Evolutionary conservation across 495 filamentous ascomycete genomes (phyloP).

Genomic region (Neurospora sp.): DNA sequence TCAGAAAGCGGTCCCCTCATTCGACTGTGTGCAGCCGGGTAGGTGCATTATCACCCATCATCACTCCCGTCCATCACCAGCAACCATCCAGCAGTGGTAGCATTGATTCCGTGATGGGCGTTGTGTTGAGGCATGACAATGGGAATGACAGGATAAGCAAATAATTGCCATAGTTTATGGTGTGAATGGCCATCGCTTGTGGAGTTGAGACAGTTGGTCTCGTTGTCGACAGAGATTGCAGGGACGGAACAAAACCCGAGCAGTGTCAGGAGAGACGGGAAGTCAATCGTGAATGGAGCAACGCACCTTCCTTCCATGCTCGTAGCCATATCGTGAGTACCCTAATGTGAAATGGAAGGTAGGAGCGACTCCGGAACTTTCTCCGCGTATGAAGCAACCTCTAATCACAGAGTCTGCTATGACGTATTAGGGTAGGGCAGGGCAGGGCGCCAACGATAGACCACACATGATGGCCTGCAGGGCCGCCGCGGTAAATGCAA

Average conservation of each 20-base stretch:
- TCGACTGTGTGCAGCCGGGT: not conserved
- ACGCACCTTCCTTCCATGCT: not conserved
- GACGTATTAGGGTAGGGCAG: not conserved
- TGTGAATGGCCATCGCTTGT: not conserved
- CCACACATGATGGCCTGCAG: too few relatives aligned
- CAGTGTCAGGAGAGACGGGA: not conserved
- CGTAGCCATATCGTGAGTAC: not conserved
- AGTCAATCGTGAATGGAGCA: not conserved
- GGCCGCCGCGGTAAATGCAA: not conserved
- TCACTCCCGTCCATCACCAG: not conserved
- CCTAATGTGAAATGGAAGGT: not conserved
- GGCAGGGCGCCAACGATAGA: not conserved
- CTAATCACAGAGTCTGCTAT: not conserved
- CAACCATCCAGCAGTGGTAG: not conserved
- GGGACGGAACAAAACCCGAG: not conserved
- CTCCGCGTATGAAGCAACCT: not conserved
- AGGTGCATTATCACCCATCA: not conserved
- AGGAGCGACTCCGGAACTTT: not conserved
- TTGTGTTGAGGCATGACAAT: not conserved
- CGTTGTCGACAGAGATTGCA: not conserved
- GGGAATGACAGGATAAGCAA: not conserved
- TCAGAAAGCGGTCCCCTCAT: not conserved
- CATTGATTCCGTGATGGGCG: not conserved
- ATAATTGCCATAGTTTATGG: not conserved
- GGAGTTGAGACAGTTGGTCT: not conserved